Evolutionary conservation across 768 basidiomycete genomes (phyloP).

Genomic region (Termitomyces sp.): DNA sequence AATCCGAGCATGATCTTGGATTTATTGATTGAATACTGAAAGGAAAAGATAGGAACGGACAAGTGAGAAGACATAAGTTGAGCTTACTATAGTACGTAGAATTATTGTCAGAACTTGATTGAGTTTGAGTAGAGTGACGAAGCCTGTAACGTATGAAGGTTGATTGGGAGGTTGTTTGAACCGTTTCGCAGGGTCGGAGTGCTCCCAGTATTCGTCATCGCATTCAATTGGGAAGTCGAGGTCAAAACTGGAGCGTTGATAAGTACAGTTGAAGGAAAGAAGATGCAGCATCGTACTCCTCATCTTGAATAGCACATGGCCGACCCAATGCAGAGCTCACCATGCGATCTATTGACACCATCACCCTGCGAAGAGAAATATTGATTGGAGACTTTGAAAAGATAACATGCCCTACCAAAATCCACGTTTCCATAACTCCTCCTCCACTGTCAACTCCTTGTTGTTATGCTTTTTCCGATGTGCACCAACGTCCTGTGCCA

Average conservation of each 20-base stretch:
- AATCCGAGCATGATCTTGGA: slow-evolving; percentile 60
- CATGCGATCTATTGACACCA: slow-evolving; percentile 47
- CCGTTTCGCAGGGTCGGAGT: slow-evolving; percentile 45
- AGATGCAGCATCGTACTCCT: slow-evolving; percentile 48
- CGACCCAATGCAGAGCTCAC: slow-evolving; percentile 56
- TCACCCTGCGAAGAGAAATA: slow-evolving; percentile 33
- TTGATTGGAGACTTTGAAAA: slow-evolving; percentile 13
- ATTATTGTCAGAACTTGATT: slow-evolving; percentile 60
- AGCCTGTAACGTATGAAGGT: slow-evolving; percentile 50
- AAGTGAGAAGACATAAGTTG: not conserved
- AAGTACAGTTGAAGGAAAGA: not conserved
- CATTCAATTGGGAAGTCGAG: slow-evolving; percentile 61
- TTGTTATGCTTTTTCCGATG: slow-evolving; percentile 40
- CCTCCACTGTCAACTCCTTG: slow-evolving; percentile 39
- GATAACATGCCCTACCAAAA: slow-evolving; percentile 40
- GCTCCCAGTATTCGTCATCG: slow-evolving; percentile 73
- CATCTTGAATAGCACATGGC: slow-evolving; percentile 74
- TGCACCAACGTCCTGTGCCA: slow-evolving; percentile 75
- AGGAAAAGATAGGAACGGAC: slow-evolving; percentile 49
- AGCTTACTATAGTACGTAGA: slow-evolving; percentile 56
- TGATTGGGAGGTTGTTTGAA: slow-evolving; percentile 68
- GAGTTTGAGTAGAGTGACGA: slow-evolving; percentile 51
- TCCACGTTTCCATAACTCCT: slow-evolving; percentile 71
- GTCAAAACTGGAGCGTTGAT: slow-evolving; percentile 50
- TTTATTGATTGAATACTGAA: slow-evolving; percentile 87